Conservation (phyloP, 1,139 yeast genomes). For the Meyerozyma athensensis region DNA sequence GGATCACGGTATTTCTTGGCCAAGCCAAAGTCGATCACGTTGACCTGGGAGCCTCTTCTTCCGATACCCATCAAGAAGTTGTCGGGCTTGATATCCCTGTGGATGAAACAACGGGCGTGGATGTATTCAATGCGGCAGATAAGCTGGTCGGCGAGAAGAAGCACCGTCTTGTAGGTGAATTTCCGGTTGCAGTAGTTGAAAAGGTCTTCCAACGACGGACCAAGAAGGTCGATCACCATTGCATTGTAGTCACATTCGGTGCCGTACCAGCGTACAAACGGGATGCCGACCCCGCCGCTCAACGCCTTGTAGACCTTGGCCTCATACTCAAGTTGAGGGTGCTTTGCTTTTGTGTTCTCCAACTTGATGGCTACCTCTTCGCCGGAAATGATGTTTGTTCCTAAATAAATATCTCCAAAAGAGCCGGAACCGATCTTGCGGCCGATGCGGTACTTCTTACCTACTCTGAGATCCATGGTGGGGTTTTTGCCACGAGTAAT, state of each 20-base stretch:
- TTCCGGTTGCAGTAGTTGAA: constrained; percentile 94
- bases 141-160: constrained; percentile 89
- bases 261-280: constrained; percentile 96
- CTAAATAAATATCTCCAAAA: constrained; percentile 92
- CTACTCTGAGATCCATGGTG: constrained; percentile 76
- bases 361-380: constrained; percentile 97
- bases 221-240: constrained; percentile 91
- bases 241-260: constrained; percentile 96
- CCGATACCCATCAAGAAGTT: constrained; percentile 97
- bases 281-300: constrained; percentile 96
- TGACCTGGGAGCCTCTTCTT: constrained; percentile 89
- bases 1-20: constrained; percentile 96
- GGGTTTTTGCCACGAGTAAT: too few relatives aligned
- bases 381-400: constrained; percentile 90
- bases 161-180: constrained; percentile 89
- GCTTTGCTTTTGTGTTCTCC: constrained; percentile 86
- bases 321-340: constrained; percentile 95
- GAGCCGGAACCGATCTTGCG: constrained; percentile 97
- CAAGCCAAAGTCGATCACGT: constrained; percentile 94
- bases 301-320: constrained; percentile 91
- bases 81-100: constrained; percentile 91
- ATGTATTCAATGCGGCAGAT: constrained; percentile 91
- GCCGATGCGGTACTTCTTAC: constrained; percentile 91
- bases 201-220: constrained; percentile 92
- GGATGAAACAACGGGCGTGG: constrained; percentile 93